phyloP scores from a whole-genome alignment of 495 filamentous ascomycete genomes.

The Platismatia glauca region DNA sequence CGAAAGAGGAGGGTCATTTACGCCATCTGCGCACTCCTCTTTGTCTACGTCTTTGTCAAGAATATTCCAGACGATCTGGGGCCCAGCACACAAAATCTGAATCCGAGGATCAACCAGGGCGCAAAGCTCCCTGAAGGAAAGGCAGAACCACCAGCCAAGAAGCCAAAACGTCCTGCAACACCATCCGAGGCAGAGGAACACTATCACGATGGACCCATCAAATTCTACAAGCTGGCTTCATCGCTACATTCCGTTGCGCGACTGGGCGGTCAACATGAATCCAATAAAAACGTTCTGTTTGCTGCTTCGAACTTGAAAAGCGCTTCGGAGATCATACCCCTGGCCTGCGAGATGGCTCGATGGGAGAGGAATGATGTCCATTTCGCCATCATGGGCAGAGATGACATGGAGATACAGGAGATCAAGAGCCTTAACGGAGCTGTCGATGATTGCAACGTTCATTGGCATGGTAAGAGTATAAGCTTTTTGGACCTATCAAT shows the following conservation, averaged over 20 bases:
- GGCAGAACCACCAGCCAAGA: conserved; percentile 12
- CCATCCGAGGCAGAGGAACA: conserved; percentile 27
- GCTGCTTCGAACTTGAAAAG: conserved; percentile 42
- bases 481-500: neutral
- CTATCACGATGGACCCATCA: conserved; percentile 48
- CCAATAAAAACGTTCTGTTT: conserved; percentile 40
- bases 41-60: conserved; percentile 46
- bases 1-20: conserved; percentile 40
- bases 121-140: conserved; percentile 22
- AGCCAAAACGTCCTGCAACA: conserved; percentile 17
- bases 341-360: conserved; percentile 46
- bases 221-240: conserved; percentile 43
- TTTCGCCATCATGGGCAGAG: conserved; percentile 46
- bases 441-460: conserved; percentile 39
- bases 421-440: conserved; percentile 42
- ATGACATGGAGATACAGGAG: conserved; percentile 43
- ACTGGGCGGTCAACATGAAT: conserved; percentile 27
- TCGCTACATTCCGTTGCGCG: conserved; percentile 39
- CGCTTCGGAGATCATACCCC: conserved; percentile 42
- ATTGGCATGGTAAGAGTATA: conserved; percentile 42
- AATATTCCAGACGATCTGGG: conserved; percentile 42
- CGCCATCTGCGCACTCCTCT: conserved; percentile 33
- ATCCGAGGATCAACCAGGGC: conserved; percentile 11
- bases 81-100: conserved; percentile 22
- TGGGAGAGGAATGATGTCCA: conserved; percentile 41